Evolutionary conservation across 352 stramenopile genomes (phyloP).

Genomic region (Phytopythium oedochilum): DNA sequence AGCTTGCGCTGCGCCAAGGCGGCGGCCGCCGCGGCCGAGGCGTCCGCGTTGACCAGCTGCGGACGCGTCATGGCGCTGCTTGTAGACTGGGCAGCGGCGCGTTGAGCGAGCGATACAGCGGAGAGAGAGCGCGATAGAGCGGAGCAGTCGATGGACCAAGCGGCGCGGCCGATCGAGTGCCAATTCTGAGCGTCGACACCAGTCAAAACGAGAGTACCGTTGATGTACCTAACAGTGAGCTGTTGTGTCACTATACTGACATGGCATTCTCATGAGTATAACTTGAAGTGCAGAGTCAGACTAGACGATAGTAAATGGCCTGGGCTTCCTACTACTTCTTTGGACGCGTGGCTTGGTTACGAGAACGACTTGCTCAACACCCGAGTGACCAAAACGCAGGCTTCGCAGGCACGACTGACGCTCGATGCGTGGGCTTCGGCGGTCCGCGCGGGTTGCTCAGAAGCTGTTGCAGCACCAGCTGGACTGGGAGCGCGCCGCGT

Average conservation of each 20-base stretch:
- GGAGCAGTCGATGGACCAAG: background rate
- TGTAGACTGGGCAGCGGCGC: background rate
- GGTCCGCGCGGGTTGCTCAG: conserved; percentile 11
- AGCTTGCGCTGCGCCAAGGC: conserved; percentile 30
- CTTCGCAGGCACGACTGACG: background rate
- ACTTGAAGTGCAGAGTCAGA: conserved; percentile 6
- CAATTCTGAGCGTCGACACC: background rate
- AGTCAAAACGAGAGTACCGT: conserved; percentile 1
- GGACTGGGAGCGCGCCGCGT: conserved; percentile 29
- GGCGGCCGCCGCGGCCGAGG: conserved; percentile 11
- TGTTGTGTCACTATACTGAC: background rate
- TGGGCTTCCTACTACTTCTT: no score
- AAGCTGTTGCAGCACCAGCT: conserved; percentile 89
- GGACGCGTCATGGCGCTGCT: conserved; percentile 1
- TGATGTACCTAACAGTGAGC: background rate
- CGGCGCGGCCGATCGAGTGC: background rate
- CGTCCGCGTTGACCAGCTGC: conserved; percentile 10
- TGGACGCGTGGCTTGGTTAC: no score
- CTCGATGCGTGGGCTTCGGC: background rate
- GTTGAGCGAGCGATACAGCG: background rate
- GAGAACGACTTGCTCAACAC: no score
- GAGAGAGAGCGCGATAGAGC: background rate
- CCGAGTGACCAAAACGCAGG: background rate
- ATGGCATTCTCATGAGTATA: background rate
- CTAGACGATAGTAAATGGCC: no score